Conservation (phyloP, 2,329 filamentous ascomycete genomes). For the Penicillium sp. region DNA sequence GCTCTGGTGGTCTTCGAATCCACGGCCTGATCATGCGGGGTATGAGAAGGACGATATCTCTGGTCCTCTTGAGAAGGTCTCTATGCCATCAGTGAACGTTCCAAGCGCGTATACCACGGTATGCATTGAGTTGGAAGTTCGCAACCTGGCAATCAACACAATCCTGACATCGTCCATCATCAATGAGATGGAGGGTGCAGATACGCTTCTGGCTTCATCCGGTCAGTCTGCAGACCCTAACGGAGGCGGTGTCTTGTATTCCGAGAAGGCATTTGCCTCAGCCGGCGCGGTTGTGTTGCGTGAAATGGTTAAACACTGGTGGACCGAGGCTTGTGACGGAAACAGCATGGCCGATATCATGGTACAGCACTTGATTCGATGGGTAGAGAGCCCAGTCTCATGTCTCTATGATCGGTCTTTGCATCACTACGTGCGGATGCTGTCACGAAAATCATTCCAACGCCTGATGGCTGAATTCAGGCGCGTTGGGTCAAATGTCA, state of each 20-base stretch:
- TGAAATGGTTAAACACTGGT: constrained; percentile 99
- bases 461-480: constrained; percentile 96
- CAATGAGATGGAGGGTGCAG: constrained; percentile 86
- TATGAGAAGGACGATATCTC: constrained; percentile 87
- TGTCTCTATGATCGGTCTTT: constrained; percentile 91
- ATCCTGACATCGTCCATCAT: constrained; percentile 92
- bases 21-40: constrained; percentile 86
- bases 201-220: constrained; percentile 78
- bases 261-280: constrained; percentile 85
- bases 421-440: constrained; percentile 96
- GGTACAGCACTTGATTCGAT: constrained; percentile 92
- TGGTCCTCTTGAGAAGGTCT: constrained; percentile 71
- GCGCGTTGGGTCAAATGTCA: constrained; percentile 83
- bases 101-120: constrained; percentile 91
- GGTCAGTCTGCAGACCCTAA: too few relatives aligned
- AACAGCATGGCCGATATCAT: constrained; percentile 95
- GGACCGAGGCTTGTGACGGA: constrained; percentile 82
- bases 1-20: constrained; percentile 87
- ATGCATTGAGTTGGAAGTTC: constrained; percentile 87
- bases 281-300: constrained; percentile 81
- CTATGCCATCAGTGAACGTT: constrained; percentile 88
- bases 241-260: constrained; percentile 63
- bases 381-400: constrained; percentile 87
- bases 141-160: constrained; percentile 94
- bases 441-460: constrained; percentile 93